A percentile compares a stretch with the other conserved stretches of the same genome.
These are phyloP conservation scores for Angomonas ambiguus DNA, from an alignment of 208 protist genomes.

Conservation along the genomic window DNA sequence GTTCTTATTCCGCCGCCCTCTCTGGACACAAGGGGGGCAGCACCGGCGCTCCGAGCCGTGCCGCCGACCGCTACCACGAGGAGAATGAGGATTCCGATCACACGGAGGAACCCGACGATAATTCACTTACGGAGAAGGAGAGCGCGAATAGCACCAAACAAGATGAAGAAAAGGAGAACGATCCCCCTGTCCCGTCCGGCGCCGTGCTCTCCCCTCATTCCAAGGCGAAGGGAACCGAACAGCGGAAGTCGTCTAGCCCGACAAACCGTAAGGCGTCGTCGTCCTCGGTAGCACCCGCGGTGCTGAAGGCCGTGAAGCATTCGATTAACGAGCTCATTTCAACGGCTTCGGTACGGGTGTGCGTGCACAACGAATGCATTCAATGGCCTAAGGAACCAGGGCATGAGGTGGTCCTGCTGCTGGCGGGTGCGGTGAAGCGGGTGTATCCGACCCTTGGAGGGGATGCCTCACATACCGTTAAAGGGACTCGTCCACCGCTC, in stretches of 20 bases:
- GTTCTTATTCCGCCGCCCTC: not conserved
- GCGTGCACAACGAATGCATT: conserved; percentile 47
- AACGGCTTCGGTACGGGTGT: conserved; percentile 17
- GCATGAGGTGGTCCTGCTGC: conserved; percentile 55
- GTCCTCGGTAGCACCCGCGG: too few relatives aligned
- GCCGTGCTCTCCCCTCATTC: not conserved
- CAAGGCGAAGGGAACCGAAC: too few relatives aligned
- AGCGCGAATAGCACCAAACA: too few relatives aligned
- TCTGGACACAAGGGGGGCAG: too few relatives aligned
- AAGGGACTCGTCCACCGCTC: not conserved
- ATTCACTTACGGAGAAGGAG: not conserved
- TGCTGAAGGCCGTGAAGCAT: not conserved
- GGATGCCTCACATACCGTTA: not conserved
- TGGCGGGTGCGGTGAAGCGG: conserved; percentile 34
- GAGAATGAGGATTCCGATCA: not conserved
- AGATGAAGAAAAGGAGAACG: not conserved
- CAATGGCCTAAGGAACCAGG: conserved; percentile 64
- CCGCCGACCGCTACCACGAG: not conserved
- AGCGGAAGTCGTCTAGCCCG: too few relatives aligned
- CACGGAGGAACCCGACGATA: not conserved
- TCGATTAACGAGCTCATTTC: not conserved
- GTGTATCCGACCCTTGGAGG: not conserved
- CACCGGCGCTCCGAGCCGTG: not conserved
- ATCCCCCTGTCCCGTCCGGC: not conserved
- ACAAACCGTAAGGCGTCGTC: too few relatives aligned